Evolutionary conservation across 495 filamentous ascomycete genomes (phyloP), one percentile per base, ranked within the genome.

Genomic region (Staphylotrichum longicolle): DNA sequence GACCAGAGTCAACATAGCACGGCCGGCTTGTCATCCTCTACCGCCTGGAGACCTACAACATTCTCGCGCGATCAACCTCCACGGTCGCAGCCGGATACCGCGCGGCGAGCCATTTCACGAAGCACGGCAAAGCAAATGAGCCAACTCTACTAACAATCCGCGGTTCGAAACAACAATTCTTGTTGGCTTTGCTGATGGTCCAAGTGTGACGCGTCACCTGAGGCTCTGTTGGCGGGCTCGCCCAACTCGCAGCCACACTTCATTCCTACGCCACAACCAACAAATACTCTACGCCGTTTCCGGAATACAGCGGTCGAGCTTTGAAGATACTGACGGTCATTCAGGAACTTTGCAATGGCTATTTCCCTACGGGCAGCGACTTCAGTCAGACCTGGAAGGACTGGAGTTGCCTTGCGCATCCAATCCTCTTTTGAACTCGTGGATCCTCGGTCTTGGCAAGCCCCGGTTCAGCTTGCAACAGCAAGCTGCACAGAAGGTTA

Each of bases 151-250:
- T 27, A 27, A 27, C 20, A 39, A 8, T 7, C 34, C 4, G 39
- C 50, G 48, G 12, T 7, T 55, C 15, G n/a, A 33, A 4, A 15
- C 32, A 7, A 37, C 10, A 12, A 48, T 32, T 30, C 9, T 40
- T 3, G n/a, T 58, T 3, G 33, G 59, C 7, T 34, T 27, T 62
- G 5, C 34, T 15, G 6, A 45, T 44, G 51, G 44, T 37, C 39
- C 27, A 39, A 37, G 34, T 34, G 27, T 57, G 53, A 57, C 60
- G 39, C 60, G 52, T 52, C 51, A 10, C 41, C 11, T 41, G 35
- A 4, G 45, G 44, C 59, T 20, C 37, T 20, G 37, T 12, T 44
- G 11, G 12, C 30, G 8, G 15, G n/a, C 49, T 30, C 39, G 54
- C 15, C 32, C 54, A 14, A 6, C 42, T 20, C 3, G n/a, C 32